phyloP scores from a whole-genome alignment of 768 basidiomycete species.

The Leccinum arenicola region DNA sequence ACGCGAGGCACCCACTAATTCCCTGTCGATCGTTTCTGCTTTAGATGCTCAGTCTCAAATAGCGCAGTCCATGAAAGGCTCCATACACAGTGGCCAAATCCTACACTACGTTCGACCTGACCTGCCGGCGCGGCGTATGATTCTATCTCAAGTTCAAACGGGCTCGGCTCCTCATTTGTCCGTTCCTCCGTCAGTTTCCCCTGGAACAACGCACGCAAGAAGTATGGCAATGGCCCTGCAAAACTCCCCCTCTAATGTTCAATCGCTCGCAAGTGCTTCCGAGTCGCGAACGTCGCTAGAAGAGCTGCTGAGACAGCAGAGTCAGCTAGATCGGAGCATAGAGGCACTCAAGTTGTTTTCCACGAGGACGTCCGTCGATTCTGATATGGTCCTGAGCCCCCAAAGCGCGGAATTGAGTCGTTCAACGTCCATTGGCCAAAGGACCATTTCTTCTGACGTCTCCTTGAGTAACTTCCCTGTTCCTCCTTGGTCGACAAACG shows the following conservation, averaged over 20 bases:
- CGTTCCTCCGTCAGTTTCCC: background rate
- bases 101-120: constrained; percentile 1
- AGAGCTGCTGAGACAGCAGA: constrained; percentile 57
- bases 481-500: constrained; percentile 43
- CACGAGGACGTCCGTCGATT: constrained; percentile 20
- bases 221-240: background rate
- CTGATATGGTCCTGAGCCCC: constrained; percentile 32
- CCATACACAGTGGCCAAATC: constrained; percentile 4
- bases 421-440: constrained; percentile 26
- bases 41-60: constrained; percentile 9
- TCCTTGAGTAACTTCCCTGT: constrained; percentile 70
- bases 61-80: constrained; percentile 6
- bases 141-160: constrained; percentile 3
- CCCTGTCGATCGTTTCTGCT: constrained; percentile 3
- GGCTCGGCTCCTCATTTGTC: background rate
- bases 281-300: constrained; percentile 40
- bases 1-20: constrained; percentile 6
- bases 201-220: background rate
- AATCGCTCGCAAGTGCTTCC: constrained; percentile 4
- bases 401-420: constrained; percentile 13
- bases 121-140: background rate
- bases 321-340: constrained; percentile 63
- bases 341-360: constrained; percentile 52
- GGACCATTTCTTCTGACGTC: constrained; percentile 44
- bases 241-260: constrained; percentile 43